Evolutionary conservation across 768 basidiomycete species (phyloP).

Genomic region (Collybiopsis confluens): DNA sequence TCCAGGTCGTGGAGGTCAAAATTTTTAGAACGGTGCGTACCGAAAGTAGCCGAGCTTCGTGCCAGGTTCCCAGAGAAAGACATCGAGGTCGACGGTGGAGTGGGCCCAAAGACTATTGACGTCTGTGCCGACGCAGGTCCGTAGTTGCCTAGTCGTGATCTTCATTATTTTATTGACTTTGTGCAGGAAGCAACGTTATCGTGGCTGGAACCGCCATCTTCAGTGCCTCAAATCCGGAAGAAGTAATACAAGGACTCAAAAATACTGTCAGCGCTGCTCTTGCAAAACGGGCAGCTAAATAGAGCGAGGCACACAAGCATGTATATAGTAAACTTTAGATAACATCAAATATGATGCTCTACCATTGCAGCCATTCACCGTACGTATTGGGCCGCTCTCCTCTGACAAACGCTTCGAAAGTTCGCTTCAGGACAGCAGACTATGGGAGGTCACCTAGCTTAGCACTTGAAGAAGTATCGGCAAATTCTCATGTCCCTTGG

Average conservation of each 20-base stretch:
- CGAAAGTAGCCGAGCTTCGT: conserved; percentile 89
- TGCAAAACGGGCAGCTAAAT: conserved; percentile 30
- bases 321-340: too few relatives aligned
- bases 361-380: conserved; percentile 73
- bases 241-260: conserved; percentile 73
- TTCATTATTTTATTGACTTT: conserved; percentile 1
- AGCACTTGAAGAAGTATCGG: conserved; percentile 28
- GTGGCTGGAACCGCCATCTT: conserved; percentile 98
- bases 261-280: conserved; percentile 66
- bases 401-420: conserved; percentile 89
- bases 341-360: too few relatives aligned
- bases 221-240: conserved; percentile 68
- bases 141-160: conserved; percentile 7
- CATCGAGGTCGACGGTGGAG: conserved; percentile 97
- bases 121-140: conserved; percentile 86
- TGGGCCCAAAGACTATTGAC: conserved; percentile 87
- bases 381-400: conserved; percentile 95
- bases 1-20: conserved; percentile 92
- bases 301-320: background rate
- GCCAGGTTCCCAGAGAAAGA: conserved; percentile 89
- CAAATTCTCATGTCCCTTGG: conserved; percentile 48
- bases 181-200: conserved; percentile 90
- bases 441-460: conserved; percentile 85
- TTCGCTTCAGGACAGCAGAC: conserved; percentile 92
- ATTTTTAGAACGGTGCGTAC: conserved; percentile 88